These are phyloP conservation scores for Leishmania turanica DNA, from an alignment of 208 protist genomes.

Conservation along the genomic window DNA sequence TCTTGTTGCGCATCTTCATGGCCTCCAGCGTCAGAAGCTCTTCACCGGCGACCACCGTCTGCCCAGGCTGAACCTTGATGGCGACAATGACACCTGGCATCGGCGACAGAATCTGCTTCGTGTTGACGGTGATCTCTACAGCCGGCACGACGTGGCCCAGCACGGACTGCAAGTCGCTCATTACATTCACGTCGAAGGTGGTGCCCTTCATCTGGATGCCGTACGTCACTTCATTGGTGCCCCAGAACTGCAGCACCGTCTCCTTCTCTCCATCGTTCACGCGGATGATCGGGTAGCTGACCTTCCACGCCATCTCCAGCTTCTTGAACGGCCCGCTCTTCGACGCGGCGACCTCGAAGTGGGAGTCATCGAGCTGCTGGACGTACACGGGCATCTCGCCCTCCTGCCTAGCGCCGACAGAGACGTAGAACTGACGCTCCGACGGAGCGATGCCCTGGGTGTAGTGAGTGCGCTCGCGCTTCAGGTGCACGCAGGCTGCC, in stretches of 20 bases:
- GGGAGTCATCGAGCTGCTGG: slow-evolving; percentile 22
- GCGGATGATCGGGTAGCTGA: slow-evolving; percentile 39
- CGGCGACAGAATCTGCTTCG: slow-evolving; percentile 67
- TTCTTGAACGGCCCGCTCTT: slow-evolving; percentile 23
- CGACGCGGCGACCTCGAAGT: slow-evolving; percentile 33
- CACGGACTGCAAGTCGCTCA: slow-evolving; percentile 33
- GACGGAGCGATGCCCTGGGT: slow-evolving; percentile 11
- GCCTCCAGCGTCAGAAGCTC: slow-evolving; percentile 93
- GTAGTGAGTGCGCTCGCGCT: slow-evolving; percentile 25
- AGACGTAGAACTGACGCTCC: slow-evolving; percentile 27
- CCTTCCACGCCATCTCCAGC: slow-evolving; percentile 33
- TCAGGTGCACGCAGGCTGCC: slow-evolving; percentile 29
- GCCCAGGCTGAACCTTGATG: slow-evolving; percentile 76
- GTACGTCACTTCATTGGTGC: slow-evolving; percentile 46
- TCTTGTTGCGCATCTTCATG: slow-evolving; percentile 97
- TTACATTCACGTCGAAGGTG: slow-evolving; percentile 43
- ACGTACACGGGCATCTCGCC: slow-evolving; percentile 30
- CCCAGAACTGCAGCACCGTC: slow-evolving; percentile 44
- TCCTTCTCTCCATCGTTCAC: slow-evolving; percentile 33
- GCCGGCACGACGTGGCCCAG: slow-evolving; percentile 40
- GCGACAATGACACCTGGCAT: slow-evolving; percentile 95
- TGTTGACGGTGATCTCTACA: slow-evolving; percentile 19
- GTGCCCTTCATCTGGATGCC: slow-evolving; percentile 44
- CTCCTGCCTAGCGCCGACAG: slow-evolving; percentile 31
- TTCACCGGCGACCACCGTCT: slow-evolving; percentile 84